Percentiles rank a stretch among this genome's conserved stretches.
phyloP scores from a whole-genome alignment of 169 alveolate genomes.

The Plasmodium berghei region DNA sequence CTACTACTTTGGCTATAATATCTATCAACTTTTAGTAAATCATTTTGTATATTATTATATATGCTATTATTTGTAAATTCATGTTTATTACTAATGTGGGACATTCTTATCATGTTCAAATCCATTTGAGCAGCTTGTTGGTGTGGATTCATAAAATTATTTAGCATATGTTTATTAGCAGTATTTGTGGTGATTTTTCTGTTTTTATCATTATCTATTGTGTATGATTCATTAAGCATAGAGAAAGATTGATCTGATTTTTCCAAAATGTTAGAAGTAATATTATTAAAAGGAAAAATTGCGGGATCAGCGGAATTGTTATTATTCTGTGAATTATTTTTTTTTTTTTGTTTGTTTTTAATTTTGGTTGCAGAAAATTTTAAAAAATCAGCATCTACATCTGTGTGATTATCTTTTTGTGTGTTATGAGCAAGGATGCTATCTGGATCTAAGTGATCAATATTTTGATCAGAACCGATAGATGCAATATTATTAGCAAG shows the following conservation, averaged over 20 bases:
- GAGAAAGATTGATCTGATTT: too few species aligned
- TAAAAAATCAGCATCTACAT: constrained; percentile 4
- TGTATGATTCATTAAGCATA: too few species aligned
- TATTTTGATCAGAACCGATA: not conserved
- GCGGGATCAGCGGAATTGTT: too few species aligned
- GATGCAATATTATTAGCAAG: not conserved
- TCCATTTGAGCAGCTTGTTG: too few species aligned
- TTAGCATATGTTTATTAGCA: too few species aligned
- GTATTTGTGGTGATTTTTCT: too few species aligned
- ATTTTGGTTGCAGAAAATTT: not conserved
- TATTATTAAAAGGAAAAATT: not conserved
- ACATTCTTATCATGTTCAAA: too few species aligned
- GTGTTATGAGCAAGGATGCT: not conserved
- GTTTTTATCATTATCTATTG: too few species aligned
- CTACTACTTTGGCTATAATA: constrained; percentile 32
- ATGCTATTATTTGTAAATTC: not conserved
- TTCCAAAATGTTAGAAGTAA: too few species aligned
- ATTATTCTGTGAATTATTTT: too few species aligned
- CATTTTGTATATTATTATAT: constrained; percentile 1
- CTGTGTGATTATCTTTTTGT: constrained; percentile 6
- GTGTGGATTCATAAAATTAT: too few species aligned
- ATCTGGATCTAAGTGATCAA: not conserved
- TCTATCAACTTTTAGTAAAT: constrained; percentile 20
- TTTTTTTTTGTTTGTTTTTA: constrained; percentile 11
- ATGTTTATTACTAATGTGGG: not conserved